These are phyloP conservation scores for Prunella vulgaris DNA, from an alignment of 257 asterid genomes.

Conservation along the genomic window DNA sequence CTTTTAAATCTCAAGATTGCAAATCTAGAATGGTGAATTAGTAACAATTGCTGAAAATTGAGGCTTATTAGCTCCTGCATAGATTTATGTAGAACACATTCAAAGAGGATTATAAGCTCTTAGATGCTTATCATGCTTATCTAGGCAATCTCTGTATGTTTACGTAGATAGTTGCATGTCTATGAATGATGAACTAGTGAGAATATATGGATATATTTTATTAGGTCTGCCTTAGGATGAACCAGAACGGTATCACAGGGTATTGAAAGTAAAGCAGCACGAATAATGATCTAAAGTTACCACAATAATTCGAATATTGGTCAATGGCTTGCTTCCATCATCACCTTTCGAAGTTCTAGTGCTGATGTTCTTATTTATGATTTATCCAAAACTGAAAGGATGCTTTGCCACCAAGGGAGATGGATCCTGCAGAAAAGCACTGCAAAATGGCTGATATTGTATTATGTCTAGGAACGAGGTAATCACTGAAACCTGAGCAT, in stretches of 20 bases:
- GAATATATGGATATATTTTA: not conserved
- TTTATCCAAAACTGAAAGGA: constrained; percentile 42
- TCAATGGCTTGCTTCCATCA: not conserved
- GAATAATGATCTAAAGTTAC: constrained; percentile 7
- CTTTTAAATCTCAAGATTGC: constrained; percentile 3
- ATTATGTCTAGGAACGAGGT: constrained; percentile 95
- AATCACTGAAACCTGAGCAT: constrained; percentile 17
- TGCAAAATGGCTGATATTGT: constrained; percentile 94
- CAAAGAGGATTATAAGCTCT: not conserved
- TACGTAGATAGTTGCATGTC: not conserved
- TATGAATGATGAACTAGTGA: constrained; percentile 15
- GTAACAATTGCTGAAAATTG: not conserved
- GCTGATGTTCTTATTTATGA: constrained; percentile 15
- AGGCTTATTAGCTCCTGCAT: not conserved
- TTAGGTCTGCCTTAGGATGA: not conserved
- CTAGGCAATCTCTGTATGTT: not conserved
- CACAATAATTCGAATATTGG: not conserved
- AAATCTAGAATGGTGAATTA: constrained; percentile 4
- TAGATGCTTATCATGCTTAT: constrained; percentile 12
- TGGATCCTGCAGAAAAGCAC: constrained; percentile 83
- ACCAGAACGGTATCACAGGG: not conserved
- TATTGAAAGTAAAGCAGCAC: not conserved
- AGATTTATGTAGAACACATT: not conserved
- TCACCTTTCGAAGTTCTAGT: constrained; percentile 16
- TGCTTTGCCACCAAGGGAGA: constrained; percentile 90